A percentile compares a stretch with the other conserved stretches of the same genome.
These are phyloP conservation scores for Isoetes taiwanensis DNA, from an alignment of 75 land plant species.

Conservation along the genomic window DNA sequence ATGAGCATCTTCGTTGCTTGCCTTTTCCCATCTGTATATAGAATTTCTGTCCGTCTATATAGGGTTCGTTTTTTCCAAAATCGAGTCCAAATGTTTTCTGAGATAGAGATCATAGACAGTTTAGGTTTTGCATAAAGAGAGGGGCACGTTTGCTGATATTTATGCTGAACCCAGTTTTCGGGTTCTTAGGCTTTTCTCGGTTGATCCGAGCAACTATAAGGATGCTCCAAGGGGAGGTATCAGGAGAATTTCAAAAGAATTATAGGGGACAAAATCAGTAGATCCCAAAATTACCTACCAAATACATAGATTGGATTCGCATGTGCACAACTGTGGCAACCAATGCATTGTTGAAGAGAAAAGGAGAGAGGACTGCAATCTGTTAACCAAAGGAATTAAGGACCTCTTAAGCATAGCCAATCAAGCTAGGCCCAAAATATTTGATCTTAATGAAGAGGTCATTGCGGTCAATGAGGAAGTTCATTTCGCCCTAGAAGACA, in stretches of 20 bases:
- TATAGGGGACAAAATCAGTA: constrained; percentile 56
- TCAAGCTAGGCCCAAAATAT: constrained; percentile 87
- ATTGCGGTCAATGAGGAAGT: constrained; percentile 85
- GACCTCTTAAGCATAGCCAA: constrained; percentile 87
- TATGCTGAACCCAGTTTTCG: constrained; percentile 66
- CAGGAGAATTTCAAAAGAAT: constrained; percentile 71
- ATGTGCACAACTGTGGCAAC: constrained; percentile 99
- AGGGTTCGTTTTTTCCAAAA: too few species aligned
- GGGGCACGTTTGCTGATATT: constrained; percentile 99
- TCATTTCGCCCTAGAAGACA: constrained; percentile 41
- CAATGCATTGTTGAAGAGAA: constrained; percentile 86
- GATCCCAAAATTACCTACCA: constrained; percentile 73
- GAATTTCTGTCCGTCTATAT: too few species aligned
- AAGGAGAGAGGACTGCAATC: constrained; percentile 81
- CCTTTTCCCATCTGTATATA: too few species aligned
- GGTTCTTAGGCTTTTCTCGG: constrained; percentile 79
- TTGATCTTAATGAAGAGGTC: constrained; percentile 95
- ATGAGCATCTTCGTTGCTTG: too few species aligned
- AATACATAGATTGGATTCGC: constrained; percentile 88
- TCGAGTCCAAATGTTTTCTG: too few species aligned
- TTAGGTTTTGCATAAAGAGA: constrained; percentile 93
- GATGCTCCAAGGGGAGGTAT: constrained; percentile 97
- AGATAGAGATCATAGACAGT: constrained; percentile 33
- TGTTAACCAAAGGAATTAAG: constrained; percentile 73
- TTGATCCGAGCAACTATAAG: constrained; percentile 86